Evolutionary conservation across 768 basidiomycete species (phyloP).

Genomic region (Tylopilus felleus): DNA sequence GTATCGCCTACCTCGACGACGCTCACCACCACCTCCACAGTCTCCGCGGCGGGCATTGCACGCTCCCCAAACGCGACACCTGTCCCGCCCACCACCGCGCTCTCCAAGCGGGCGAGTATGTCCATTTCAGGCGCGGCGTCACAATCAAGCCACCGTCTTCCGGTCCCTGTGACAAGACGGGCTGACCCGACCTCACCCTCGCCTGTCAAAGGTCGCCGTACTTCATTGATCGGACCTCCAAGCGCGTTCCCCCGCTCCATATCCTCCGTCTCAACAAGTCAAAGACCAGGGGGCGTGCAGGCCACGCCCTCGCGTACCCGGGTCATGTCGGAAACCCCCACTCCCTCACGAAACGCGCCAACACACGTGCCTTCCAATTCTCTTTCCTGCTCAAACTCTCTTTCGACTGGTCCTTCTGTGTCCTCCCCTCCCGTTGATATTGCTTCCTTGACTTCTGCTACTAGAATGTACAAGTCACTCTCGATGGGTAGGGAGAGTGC

Average conservation of each 20-base stretch:
- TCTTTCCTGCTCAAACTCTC: conserved; percentile 26
- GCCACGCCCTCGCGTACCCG: conserved; percentile 40
- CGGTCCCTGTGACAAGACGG: conserved; percentile 35
- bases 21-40: conserved; percentile 22
- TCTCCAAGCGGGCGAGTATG: conserved; percentile 36
- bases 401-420: conserved; percentile 19
- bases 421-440: conserved; percentile 38
- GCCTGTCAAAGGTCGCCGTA: conserved; percentile 27
- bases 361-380: conserved; percentile 19
- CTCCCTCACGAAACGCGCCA: conserved; percentile 25
- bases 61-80: conserved; percentile 55
- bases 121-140: conserved; percentile 39
- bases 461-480: conserved; percentile 24
- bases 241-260: conserved; percentile 24
- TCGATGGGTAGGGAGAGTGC: conserved; percentile 20
- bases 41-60: conserved; percentile 17
- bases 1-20: conserved; percentile 27
- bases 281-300: conserved; percentile 21
- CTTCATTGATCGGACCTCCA: conserved; percentile 28
- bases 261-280: conserved; percentile 17
- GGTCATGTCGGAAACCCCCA: conserved; percentile 42
- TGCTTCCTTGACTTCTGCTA: conserved; percentile 40
- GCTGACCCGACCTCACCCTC: conserved; percentile 26
- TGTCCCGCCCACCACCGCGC: conserved; percentile 34
- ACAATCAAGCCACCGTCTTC: conserved; percentile 35